Evolutionary conservation across 805 yeast species (phyloP), one percentile per base, ranked within the genome.

Genomic region (Kazachstania viticola): DNA sequence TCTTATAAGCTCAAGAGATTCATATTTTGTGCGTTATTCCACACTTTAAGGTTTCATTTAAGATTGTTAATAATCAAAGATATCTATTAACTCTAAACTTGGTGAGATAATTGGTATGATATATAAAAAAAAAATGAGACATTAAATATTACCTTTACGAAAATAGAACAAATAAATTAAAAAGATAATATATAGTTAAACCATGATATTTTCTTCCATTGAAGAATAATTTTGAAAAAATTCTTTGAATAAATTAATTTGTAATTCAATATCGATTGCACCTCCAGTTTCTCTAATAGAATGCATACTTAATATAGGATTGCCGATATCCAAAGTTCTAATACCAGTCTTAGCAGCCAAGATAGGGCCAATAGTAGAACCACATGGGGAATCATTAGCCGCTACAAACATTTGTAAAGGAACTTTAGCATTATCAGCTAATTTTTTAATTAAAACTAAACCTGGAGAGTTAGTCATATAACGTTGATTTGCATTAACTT

Each of bases 351-450:
- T 79, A 3, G 94, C 77, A 22, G 95, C 79, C 36, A 88, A 62
- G 56, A 87, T 81, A 14, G 97, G 97, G 1, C 97, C 98, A 48
- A 88, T 88, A 2, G 98, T 88, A 2, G 94, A 79, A 3, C 98
- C 98, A 59, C 97, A 88, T 3, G 95, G 83, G 3, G 93, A 75
- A 50, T 81, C 94, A 54, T 88, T 91, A 34, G 88, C 71, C 17
- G 80, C 94, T n/a, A 87, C 96, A 61, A 88, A 84, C 35, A 85
- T 57, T 57, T 88, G 98, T 39, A 88, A 58, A 13, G 96, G 95
- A n/a, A 81, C 78, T 44, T 70, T 59, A 4, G 74, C 76, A 17
- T 48, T 46, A 30, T 74, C 68, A 3, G 93, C 96, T 31, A 80
- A 58, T 39, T 74, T 67, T 51, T 84, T 79, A 30, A 88, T 45